phyloP scores from a whole-genome alignment of 148 eudicot genomes.

The Mesembryanthemum crystallinum region DNA sequence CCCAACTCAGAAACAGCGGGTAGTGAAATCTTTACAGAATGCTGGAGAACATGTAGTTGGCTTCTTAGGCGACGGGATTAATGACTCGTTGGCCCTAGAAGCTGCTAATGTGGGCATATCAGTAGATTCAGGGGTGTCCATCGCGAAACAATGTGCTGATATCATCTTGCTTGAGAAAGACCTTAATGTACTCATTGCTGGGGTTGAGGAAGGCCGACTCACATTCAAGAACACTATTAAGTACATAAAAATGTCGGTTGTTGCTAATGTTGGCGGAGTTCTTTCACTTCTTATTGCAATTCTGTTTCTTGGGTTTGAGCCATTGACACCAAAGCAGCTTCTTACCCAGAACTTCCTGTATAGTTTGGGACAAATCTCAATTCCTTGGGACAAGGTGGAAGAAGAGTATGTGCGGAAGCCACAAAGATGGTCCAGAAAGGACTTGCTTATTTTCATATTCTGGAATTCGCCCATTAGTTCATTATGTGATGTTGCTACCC shows the following conservation, averaged over 20 bases:
- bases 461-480: constrained; percentile 53
- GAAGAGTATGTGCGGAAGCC: constrained; percentile 42
- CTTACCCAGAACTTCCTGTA: constrained; percentile 47
- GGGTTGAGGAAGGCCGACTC: constrained; percentile 42
- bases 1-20: constrained; percentile 48
- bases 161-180: constrained; percentile 50
- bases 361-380: constrained; percentile 44
- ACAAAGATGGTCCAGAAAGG: constrained; percentile 42
- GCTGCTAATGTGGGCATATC: constrained; percentile 53
- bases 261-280: constrained; percentile 42
- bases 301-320: constrained; percentile 38
- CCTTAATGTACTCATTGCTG: constrained; percentile 49
- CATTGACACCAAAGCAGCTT: constrained; percentile 45
- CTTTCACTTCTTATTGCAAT: constrained; percentile 42
- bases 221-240: constrained; percentile 49
- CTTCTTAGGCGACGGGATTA: constrained; percentile 50
- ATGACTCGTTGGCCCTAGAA: constrained; percentile 48
- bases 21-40: constrained; percentile 42
- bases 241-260: constrained; percentile 48
- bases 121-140: constrained; percentile 47
- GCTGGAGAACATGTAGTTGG: constrained; percentile 43
- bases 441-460: constrained; percentile 37
- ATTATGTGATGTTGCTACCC: constrained; percentile 31
- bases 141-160: constrained; percentile 46
- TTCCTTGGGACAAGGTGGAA: constrained; percentile 55